Conservation (phyloP, 2,329 filamentous ascomycete genomes). For the Trichophyton benhamiae region DNA sequence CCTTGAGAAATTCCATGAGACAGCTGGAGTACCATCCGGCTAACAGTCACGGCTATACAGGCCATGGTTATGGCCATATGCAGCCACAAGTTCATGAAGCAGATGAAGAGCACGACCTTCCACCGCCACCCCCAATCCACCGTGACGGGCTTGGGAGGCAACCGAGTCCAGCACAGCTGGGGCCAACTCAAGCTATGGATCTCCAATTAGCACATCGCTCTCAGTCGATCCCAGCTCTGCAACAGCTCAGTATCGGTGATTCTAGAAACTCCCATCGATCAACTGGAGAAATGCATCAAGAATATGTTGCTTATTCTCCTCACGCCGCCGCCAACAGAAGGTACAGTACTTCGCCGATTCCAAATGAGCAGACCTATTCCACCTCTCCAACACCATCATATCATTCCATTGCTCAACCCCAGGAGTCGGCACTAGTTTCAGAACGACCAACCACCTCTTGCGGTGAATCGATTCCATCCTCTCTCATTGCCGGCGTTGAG, state of each 20-base stretch:
- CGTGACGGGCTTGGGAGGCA: conserved; percentile 15
- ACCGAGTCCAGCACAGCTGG: conserved; percentile 7
- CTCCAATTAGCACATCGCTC: conserved; percentile 10
- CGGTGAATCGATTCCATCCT: conserved; percentile 26
- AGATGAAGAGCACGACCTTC: conserved; percentile 17
- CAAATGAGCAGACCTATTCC: conserved; percentile 13
- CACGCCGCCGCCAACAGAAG: conserved; percentile 6
- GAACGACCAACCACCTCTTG: conserved; percentile 19
- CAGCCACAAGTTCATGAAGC: conserved; percentile 13
- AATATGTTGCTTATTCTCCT: conserved; percentile 14
- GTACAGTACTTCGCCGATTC: conserved; percentile 4
- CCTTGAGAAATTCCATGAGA: conserved; percentile 19
- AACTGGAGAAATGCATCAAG: conserved; percentile 4
- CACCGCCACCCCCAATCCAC: conserved; percentile 25
- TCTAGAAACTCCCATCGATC: conserved; percentile 10
- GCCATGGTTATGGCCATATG: conserved; percentile 10
- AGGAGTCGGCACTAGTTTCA: conserved; percentile 15
- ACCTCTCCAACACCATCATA: conserved; percentile 18
- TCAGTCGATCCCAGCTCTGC: conserved; percentile 14
- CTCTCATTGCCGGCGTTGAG: conserved; percentile 33
- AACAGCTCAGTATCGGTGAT: conserved; percentile 17
- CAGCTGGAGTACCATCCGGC: conserved; percentile 14
- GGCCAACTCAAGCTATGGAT: conserved; percentile 2
- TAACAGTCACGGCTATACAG: background rate
- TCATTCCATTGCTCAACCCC: conserved; percentile 15